Evolutionary conservation across 176 grass and related monocot genomes (phyloP).

Genomic region (Carex scoparia): DNA sequence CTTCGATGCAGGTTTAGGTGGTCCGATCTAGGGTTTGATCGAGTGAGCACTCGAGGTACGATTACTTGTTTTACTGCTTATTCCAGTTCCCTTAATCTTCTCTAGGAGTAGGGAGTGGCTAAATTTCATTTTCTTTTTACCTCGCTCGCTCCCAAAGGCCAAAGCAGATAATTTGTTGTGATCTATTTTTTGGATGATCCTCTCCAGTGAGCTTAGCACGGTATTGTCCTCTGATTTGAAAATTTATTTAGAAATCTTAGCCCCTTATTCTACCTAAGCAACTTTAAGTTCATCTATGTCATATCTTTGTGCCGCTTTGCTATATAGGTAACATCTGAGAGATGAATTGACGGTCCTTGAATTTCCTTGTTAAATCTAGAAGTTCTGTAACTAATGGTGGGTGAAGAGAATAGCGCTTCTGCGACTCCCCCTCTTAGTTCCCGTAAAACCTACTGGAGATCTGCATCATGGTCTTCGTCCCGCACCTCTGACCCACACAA

Average conservation of each 20-base stretch:
- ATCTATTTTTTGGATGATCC: constrained; percentile 12
- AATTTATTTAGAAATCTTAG: background rate
- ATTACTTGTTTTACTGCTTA: background rate
- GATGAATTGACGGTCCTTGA: background rate
- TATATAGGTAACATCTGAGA: constrained; percentile 3
- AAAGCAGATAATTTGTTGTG: background rate
- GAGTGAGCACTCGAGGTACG: constrained; percentile 2
- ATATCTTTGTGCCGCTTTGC: background rate
- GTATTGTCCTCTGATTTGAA: background rate
- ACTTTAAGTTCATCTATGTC: background rate
- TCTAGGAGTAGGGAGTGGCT: background rate
- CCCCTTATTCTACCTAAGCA: background rate
- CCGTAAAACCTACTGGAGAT: constrained; percentile 77
- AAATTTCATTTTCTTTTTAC: constrained; percentile 4
- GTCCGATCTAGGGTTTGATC: constrained; percentile 33
- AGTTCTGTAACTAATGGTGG: constrained; percentile 18
- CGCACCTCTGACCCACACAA: constrained; percentile 33
- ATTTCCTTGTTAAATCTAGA: background rate
- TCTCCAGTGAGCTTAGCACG: background rate
- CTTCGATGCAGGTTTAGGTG: constrained; percentile 5
- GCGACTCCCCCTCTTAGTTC: background rate
- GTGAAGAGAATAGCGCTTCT: constrained; percentile 27
- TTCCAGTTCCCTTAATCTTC: background rate
- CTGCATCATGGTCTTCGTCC: constrained; percentile 76
- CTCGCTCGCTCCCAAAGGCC: background rate